These are phyloP conservation scores for Chaetomium fimeti DNA, from an alignment of 495 filamentous ascomycete species.

Conservation along the genomic window DNA sequence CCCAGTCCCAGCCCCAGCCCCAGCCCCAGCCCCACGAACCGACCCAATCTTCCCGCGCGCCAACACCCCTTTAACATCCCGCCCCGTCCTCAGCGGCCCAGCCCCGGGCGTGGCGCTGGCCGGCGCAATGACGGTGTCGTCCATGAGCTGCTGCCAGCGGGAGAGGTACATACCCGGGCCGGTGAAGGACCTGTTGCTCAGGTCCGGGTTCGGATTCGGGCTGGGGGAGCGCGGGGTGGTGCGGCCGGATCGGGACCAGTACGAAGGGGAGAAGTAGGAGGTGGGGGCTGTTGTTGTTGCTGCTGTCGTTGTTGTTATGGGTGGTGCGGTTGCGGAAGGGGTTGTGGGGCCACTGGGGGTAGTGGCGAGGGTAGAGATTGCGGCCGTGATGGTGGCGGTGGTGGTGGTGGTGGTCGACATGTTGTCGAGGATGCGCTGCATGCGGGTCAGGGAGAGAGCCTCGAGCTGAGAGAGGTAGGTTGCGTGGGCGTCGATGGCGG, in stretches of 20 bases:
- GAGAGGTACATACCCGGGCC: slow-evolving; percentile 64
- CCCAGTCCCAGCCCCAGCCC: slow-evolving; percentile 25
- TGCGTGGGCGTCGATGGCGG: slow-evolving; percentile 52
- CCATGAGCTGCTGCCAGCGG: slow-evolving; percentile 62
- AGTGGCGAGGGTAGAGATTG: slow-evolving; percentile 2
- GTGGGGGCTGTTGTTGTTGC: neutral
- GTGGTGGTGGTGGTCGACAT: slow-evolving; percentile 19
- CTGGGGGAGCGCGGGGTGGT: neutral
- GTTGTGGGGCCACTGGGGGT: neutral
- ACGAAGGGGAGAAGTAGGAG: neutral
- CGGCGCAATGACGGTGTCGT: slow-evolving; percentile 59
- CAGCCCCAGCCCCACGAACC: neutral
- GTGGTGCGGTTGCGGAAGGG: neutral
- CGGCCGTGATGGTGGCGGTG: neutral
- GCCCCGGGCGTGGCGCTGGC: slow-evolving; percentile 29
- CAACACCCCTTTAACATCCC: slow-evolving; percentile 49
- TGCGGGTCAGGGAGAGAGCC: slow-evolving; percentile 46
- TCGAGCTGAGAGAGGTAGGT: slow-evolving; percentile 53
- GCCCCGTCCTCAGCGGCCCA: slow-evolving; percentile 46
- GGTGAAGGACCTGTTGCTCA: slow-evolving; percentile 25
- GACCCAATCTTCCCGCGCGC: slow-evolving; percentile 43
- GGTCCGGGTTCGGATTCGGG: slow-evolving; percentile 1
- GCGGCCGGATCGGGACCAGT: slow-evolving; percentile 9
- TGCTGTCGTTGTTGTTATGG: neutral
- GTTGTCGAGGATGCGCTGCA: slow-evolving; percentile 47